These are phyloP conservation scores for Sechiopsis laciniata DNA, from an alignment of 306 rosid genomes.

Conservation along the genomic window DNA sequence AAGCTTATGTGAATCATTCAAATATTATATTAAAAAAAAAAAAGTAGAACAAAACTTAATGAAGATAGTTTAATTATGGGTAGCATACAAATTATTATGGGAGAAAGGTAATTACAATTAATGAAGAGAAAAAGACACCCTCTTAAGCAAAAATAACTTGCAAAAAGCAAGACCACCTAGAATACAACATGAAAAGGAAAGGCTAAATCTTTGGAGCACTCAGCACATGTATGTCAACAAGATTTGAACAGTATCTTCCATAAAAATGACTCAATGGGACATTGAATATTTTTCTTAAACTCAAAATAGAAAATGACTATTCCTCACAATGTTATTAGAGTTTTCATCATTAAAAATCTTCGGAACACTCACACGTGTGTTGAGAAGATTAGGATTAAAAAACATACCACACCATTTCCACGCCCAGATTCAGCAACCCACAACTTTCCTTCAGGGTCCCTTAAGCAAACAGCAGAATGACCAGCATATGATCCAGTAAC, in stretches of 20 bases:
- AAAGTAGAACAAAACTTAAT: neutral
- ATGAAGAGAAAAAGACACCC: neutral
- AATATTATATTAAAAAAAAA: neutral
- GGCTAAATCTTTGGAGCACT: neutral
- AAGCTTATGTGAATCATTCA: neutral
- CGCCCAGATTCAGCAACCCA: conserved; percentile 98
- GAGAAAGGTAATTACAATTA: neutral
- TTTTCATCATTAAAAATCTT: neutral
- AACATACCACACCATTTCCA: conserved; percentile 66
- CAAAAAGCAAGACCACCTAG: neutral
- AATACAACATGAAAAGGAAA: neutral
- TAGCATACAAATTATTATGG: neutral
- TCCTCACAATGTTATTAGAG: neutral
- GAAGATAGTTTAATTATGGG: neutral
- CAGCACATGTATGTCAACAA: neutral
- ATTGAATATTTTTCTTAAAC: neutral
- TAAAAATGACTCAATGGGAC: too few relatives aligned
- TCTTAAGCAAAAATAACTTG: neutral
- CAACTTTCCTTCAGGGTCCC: conserved; percentile 74
- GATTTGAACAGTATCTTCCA: too few relatives aligned
- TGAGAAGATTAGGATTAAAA: neutral
- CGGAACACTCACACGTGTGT: neutral
- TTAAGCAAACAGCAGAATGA: conserved; percentile 87
- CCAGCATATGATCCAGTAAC: conserved; percentile 95
- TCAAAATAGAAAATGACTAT: neutral